Evolutionary conservation across 78 protist species (phyloP), one percentile per base, ranked within the genome.

Genomic region (Creolimax fragrantissima): DNA sequence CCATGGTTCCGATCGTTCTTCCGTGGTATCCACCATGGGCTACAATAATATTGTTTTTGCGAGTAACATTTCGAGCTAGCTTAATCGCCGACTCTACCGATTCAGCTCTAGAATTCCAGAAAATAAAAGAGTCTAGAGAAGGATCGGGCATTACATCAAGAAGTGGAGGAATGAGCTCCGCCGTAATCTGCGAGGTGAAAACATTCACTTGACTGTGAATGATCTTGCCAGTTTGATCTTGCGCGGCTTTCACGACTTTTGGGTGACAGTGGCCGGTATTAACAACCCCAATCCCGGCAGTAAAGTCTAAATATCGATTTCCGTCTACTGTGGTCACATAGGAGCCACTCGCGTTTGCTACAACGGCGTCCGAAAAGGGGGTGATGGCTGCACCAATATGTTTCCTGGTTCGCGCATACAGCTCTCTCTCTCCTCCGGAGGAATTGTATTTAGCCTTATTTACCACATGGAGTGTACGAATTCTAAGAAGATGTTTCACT

Each of bases 11-110:
- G 5, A 47, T 7, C 17, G 96, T 91, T 3, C 96, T 90, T 3
- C 96, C 96, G 93, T 95, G 96, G 43, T 85, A 94, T 11, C 94
- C 88, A 37, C 95, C 95, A n/a, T 94, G 93, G n/a, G 93, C 7
- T 90, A 85, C 95, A 35, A 94, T 43, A 42, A 94, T n/a, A 93
- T 94, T 92, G 6, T 3, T 86, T 47, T 58, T 4, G 32, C 85
- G 67, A 36, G 96, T 95, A 43, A 24, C 58, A 35, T 43, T 45
- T n/a, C 93, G n/a, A 4, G 92, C 95, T 5, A 94, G 84, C 90
- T 93, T 93, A 4, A 95, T 3, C 4, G 97, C 95, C 37, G 94
- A 89, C 66, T 95, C 97, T 36, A 95, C 92, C n/a, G 96, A 96
- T 42, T 93, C 96, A 2, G 96, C 94, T 45, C 96, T 96, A 3